These are phyloP conservation scores for Didymella glomerata DNA, from an alignment of 2,329 filamentous ascomycete genomes.

Conservation along the genomic window DNA sequence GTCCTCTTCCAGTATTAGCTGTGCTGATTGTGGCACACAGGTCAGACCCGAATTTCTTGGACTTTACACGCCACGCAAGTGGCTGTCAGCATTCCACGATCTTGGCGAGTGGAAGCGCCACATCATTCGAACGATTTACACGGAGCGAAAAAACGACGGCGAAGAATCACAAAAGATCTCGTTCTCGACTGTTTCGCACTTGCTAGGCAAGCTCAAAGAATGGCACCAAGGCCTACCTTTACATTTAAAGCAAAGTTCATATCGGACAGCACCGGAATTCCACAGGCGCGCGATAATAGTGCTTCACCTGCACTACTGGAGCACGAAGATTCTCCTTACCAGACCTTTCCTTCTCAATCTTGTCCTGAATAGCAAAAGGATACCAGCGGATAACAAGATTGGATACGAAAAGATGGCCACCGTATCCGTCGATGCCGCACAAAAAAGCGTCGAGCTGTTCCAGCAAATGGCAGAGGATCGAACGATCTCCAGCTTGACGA, in stretches of 20 bases:
- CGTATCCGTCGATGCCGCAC: conserved; percentile 45
- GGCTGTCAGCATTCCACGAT: conserved; percentile 42
- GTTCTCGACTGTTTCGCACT: conserved; percentile 46
- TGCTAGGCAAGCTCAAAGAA: conserved; percentile 44
- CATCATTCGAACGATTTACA: conserved; percentile 48
- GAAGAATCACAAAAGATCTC: conserved; percentile 40
- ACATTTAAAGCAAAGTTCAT: conserved; percentile 43
- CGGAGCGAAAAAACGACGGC: conserved; percentile 30
- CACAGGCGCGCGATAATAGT: conserved; percentile 47
- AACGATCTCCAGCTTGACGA: conserved; percentile 44
- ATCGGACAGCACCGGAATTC: conserved; percentile 40
- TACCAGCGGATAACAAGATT: conserved; percentile 35
- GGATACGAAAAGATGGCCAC: conserved; percentile 48
- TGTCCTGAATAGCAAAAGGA: conserved; percentile 33
- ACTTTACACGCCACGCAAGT: conserved; percentile 46
- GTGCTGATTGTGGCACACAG: conserved; percentile 1
- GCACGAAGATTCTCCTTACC: conserved; percentile 45
- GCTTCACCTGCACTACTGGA: conserved; percentile 50
- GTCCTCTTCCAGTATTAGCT: neutral
- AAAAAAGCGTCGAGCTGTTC: conserved; percentile 40
- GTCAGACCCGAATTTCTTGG: conserved; percentile 44
- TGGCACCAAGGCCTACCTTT: conserved; percentile 46
- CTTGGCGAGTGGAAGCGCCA: conserved; percentile 46
- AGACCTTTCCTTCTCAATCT: conserved; percentile 49
- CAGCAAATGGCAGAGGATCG: conserved; percentile 39